A percentile compares a stretch with the other conserved stretches of the same genome.
These are phyloP conservation scores for Trametes meyenii DNA, from an alignment of 768 basidiomycete genomes.

Conservation along the genomic window DNA sequence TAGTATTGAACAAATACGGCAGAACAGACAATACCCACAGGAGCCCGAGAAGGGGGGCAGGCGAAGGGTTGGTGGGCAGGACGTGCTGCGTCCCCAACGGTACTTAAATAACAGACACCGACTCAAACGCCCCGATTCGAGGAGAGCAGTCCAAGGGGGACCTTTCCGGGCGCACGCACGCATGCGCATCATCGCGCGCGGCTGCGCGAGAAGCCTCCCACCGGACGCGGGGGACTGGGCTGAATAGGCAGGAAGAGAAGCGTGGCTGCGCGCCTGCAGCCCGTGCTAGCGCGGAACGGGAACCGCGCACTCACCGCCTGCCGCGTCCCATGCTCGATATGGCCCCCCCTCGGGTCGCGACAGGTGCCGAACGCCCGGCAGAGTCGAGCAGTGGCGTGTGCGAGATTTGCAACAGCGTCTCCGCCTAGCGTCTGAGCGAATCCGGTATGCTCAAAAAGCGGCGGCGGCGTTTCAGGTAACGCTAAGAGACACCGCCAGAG, in stretches of 20 bases:
- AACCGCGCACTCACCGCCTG: slow-evolving; percentile 7
- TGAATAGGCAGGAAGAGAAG: slow-evolving; percentile 19
- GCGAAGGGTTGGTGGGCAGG: not conserved
- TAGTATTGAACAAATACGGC: not conserved
- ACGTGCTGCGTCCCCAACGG: not conserved
- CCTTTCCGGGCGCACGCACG: not conserved
- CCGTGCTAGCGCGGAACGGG: slow-evolving; percentile 19
- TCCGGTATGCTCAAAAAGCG: not conserved
- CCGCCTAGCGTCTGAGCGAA: not conserved
- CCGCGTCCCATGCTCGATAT: slow-evolving; percentile 20
- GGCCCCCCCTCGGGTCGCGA: slow-evolving; percentile 16
- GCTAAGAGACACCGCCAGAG: not conserved
- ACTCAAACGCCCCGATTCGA: not conserved
- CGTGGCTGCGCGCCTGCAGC: slow-evolving; percentile 14
- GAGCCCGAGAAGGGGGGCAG: not conserved
- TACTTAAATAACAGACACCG: slow-evolving; percentile 3
- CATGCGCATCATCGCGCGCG: not conserved
- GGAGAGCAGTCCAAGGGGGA: slow-evolving; percentile 3
- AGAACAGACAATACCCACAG: not conserved
- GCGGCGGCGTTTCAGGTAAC: not conserved
- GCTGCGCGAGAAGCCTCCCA: slow-evolving; percentile 10
- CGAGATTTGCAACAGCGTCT: not conserved
- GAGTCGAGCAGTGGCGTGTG: not conserved
- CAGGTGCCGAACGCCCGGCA: slow-evolving; percentile 13
- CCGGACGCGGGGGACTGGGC: slow-evolving; percentile 15